phyloP scores from a whole-genome alignment of 2,329 filamentous ascomycete species.

The Nannizziopsis barbatae region DNA sequence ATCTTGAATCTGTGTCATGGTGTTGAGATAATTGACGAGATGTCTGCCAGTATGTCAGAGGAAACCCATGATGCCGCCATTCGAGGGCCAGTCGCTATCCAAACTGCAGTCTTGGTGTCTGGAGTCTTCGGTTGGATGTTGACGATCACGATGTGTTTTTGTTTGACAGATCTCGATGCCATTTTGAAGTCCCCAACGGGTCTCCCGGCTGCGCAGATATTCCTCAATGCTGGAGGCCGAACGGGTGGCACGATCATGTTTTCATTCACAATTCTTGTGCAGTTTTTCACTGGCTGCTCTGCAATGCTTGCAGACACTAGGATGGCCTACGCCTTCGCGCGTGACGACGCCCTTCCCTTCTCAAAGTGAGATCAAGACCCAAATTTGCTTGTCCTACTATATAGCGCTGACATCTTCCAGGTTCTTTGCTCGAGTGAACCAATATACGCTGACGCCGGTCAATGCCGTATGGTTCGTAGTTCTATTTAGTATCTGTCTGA shows the following conservation, averaged over 20 bases:
- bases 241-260: constrained; percentile 50
- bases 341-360: constrained; percentile 51
- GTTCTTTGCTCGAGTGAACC: constrained; percentile 44
- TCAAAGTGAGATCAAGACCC: constrained; percentile 36
- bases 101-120: constrained; percentile 48
- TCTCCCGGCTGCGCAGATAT: constrained; percentile 48
- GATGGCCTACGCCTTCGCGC: constrained; percentile 52
- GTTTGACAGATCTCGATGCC: constrained; percentile 46
- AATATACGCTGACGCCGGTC: constrained; percentile 47
- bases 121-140: constrained; percentile 51
- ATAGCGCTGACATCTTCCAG: constrained; percentile 22
- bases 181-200: constrained; percentile 49
- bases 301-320: constrained; percentile 54
- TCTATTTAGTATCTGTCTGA: constrained; percentile 43
- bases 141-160: constrained; percentile 54
- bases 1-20: neutral
- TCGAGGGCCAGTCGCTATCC: constrained; percentile 49
- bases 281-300: constrained; percentile 54
- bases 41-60: constrained; percentile 47
- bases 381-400: neutral
- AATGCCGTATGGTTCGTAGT: constrained; percentile 56
- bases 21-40: neutral
- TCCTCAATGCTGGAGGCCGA: constrained; percentile 49
- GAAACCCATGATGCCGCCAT: constrained; percentile 54
- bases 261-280: constrained; percentile 52